Evolutionary conservation across 805 yeast species (phyloP), one percentile per base, ranked within the genome.

Genomic region (Yueomyces sinensis): DNA sequence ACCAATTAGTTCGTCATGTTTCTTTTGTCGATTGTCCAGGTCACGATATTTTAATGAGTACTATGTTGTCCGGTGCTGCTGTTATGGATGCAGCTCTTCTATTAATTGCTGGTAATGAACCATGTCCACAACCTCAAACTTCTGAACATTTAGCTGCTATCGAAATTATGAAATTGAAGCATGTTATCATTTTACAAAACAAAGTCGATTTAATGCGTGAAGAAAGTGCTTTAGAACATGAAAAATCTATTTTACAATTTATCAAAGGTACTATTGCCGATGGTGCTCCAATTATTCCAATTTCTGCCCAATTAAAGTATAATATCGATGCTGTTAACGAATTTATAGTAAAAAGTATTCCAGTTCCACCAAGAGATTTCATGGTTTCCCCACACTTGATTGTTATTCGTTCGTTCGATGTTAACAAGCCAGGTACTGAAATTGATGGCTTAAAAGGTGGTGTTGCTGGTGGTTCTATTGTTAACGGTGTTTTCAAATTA

Each of bases 1-100:
- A 86, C 63, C 73, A 74, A 51, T 71, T 91, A 48, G 76, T 86
- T 30, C 84, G 99, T 64, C 99, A 91, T 59, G 98, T 91, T 35
- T 84, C 95, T 9, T 93, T 93, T 53, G 98, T 93, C 41, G 99
- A 91, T 70, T 93, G 98, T 70, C 99, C 99, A 41, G 99, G 99
- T 62, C 99, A 91, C 82, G 99, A 91, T 70, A 93, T 91, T 68
- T 78, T 91, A 61, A 91, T 91, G 99, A 86, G 96, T 72, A 91
- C 99, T 46, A 91, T 91, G 99, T 77, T 91, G 74, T 87, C 97
- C 32, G 99, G 99, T 59, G 99, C 99, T 27, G 99, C 99, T 14
- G 99, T 91, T 45, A 91, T 91, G 99, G 99, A 91, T 64, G 99
- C 99, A 37, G 99, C 99, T 3, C 68, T 91, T 41, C 68, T 91